Conservation (phyloP, 306 rosid genomes). For the Hippophae gyantsensis region DNA sequence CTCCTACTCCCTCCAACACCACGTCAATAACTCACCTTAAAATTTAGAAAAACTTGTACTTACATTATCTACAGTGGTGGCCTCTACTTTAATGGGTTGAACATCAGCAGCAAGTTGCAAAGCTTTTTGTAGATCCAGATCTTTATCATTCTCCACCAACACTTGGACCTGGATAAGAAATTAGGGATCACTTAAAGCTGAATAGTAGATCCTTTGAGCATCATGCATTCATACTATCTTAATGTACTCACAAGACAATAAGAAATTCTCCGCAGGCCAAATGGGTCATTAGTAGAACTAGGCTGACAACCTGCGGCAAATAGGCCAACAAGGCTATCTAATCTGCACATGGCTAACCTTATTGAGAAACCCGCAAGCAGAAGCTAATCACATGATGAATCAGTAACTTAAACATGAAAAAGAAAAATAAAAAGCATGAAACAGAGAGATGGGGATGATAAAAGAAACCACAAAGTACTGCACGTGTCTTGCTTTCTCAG, state of each 20-base stretch:
- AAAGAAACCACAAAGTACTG: neutral
- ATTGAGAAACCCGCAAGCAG: slow-evolving; percentile 15
- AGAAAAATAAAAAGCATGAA: too few relatives aligned
- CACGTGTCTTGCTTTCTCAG: too few relatives aligned
- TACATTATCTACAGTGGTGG: slow-evolving; percentile 48
- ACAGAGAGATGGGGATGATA: neutral
- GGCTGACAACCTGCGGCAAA: slow-evolving; percentile 95
- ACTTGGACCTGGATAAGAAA: slow-evolving; percentile 65
- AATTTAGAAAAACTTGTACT: slow-evolving; percentile 11
- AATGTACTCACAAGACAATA: slow-evolving; percentile 79
- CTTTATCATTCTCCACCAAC: slow-evolving; percentile 71
- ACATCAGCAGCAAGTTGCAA: slow-evolving; percentile 68
- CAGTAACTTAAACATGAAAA: neutral
- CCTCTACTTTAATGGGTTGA: slow-evolving; percentile 59
- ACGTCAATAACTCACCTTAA: neutral
- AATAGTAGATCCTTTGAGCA: slow-evolving; percentile 16
- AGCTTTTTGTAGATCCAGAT: slow-evolving; percentile 62
- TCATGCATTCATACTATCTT: neutral
- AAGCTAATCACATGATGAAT: slow-evolving; percentile 1
- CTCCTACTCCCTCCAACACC: neutral
- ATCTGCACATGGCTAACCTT: slow-evolving; percentile 46
- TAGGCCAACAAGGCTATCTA: slow-evolving; percentile 89
- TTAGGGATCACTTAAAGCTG: slow-evolving; percentile 9
- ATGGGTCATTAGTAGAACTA: slow-evolving; percentile 78
- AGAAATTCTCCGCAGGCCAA: slow-evolving; percentile 86